These are phyloP conservation scores for Glomus cerebriforme DNA, from an alignment of 192 early-diverging fungal genomes.

Conservation along the genomic window DNA sequence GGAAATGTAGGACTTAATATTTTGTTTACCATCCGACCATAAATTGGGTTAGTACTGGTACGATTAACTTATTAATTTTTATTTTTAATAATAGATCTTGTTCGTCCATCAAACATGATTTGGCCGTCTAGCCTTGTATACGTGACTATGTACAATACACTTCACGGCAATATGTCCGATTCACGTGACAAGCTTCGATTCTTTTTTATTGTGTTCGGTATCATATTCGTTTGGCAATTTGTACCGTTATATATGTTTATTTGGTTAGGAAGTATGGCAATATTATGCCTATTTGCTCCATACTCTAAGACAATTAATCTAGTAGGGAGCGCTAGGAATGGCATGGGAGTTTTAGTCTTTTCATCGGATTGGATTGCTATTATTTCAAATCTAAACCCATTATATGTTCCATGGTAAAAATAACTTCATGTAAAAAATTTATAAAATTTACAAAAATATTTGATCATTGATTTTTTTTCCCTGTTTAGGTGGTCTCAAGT, in stretches of 20 bases:
- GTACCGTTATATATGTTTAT: conserved; percentile 43
- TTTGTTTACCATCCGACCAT: too few species aligned
- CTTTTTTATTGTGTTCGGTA: conserved; percentile 46
- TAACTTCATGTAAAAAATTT: conserved; percentile 66
- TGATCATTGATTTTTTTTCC: too few species aligned
- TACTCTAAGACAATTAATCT: conserved; percentile 34
- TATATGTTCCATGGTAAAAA: conserved; percentile 73
- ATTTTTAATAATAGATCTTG: conserved; percentile 1
- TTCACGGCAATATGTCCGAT: conserved; percentile 33
- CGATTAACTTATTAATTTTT: too few species aligned
- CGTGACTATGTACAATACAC: conserved; percentile 51
- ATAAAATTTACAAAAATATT: conserved; percentile 25
- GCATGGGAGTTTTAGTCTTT: conserved; percentile 71
- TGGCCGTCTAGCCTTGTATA: conserved; percentile 80
- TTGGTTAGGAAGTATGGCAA: conserved; percentile 37
- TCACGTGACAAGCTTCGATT: conserved; percentile 33
- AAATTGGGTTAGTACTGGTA: too few species aligned
- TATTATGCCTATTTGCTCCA: conserved; percentile 41
- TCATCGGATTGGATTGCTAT: conserved; percentile 77
- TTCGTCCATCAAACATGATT: conserved; percentile 22
- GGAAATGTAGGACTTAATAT: too few species aligned
- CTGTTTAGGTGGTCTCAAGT: conserved; percentile 55
- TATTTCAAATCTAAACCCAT: conserved; percentile 49
- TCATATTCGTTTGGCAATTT: conserved; percentile 56
- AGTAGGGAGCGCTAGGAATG: conserved; percentile 53